Evolutionary conservation across 345 rosid genomes (phyloP), one percentile per base, ranked within the genome.

Genomic region (Rhizophora mangle): DNA sequence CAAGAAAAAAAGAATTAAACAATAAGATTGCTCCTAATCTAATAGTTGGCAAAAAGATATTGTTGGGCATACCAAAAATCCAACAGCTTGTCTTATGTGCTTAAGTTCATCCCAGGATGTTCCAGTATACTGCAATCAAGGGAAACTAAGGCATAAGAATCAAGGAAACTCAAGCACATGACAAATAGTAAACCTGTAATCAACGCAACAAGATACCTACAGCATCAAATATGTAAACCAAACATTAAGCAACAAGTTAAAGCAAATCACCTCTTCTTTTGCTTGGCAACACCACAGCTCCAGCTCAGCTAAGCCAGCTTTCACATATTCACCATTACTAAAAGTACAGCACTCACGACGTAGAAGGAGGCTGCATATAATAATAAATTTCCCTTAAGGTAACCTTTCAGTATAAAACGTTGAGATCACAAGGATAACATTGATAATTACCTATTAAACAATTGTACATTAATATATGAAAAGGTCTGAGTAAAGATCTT

Each of bases 311-410:
- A 96, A 85, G 57, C 99, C 99, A 66, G 98, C 51, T 80, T 92
- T 96, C 36, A 96, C 97, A 75, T 83, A 90, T 81, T 95, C 99
- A 51, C 99, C 98, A 46, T 96, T 96, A 82, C 98, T 92, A 73
- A 96, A 96, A 73, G 98, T 92, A 85, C 99, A 96, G 21, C 99
- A 96, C 82, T 96, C 99, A 46, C 97, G 96, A 32, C 96, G 97
- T 66, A 96, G 79, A 66, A 96, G 99, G 72, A 96, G 93, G 79
- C 98, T 92, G 81, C 64, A 79, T 46, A 67, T 66, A 27, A 62
- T 26, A 73, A 63, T 19, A 76, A 46, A 75, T 63, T 18, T 73
- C 29, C 55, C 54, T 64, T 65, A 52, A 69, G 27, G 67, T 72
- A 69, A 36, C 29, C 24, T 7, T 56, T 60, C 47, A 32, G 27